Conservation (phyloP, 2,329 filamentous ascomycete genomes). For the Albophoma yamanashiensis region DNA sequence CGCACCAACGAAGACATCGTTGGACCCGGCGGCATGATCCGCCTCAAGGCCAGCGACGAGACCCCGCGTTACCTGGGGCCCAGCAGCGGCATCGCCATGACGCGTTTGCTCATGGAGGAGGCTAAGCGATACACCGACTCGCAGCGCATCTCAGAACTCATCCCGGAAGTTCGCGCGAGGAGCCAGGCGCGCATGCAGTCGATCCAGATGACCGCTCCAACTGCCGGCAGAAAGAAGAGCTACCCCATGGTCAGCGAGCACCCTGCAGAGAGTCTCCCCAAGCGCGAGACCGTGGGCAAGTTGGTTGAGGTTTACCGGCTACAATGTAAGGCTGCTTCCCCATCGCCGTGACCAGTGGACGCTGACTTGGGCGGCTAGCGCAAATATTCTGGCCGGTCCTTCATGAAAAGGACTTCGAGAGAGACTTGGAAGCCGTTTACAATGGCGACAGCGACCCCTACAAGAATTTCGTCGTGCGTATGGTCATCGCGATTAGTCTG, state of each 20-base stretch:
- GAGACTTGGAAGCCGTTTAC: conserved; percentile 74
- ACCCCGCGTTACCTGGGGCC: conserved; percentile 80
- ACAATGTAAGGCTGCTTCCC: conserved; percentile 48
- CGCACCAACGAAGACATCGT: conserved; percentile 75
- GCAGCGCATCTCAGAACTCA: conserved; percentile 83
- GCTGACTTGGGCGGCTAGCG: conserved; percentile 36
- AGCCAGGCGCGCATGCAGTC: conserved; percentile 48
- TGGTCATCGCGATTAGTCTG: conserved; percentile 90
- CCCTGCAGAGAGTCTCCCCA: conserved; percentile 66
- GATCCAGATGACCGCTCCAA: conserved; percentile 36
- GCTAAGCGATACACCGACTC: conserved; percentile 89
- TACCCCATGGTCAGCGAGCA: conserved; percentile 85
- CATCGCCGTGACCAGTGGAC: background rate
- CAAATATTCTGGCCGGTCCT: conserved; percentile 82
- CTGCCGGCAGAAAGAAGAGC: conserved; percentile 63
- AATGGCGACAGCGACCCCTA: conserved; percentile 65
- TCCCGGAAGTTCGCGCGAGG: conserved; percentile 60
- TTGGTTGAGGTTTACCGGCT: conserved; percentile 78
- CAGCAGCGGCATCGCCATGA: conserved; percentile 92
- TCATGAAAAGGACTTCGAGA: conserved; percentile 69
- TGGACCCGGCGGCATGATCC: conserved; percentile 75
- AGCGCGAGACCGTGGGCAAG: conserved; percentile 60
- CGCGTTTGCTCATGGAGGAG: conserved; percentile 88
- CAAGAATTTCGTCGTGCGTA: conserved; percentile 77
- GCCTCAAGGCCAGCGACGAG: conserved; percentile 76